Evolutionary conservation across 2,329 filamentous ascomycete species (phyloP), one percentile per base, ranked within the genome.

Genomic region (Fusarium denticulatum): DNA sequence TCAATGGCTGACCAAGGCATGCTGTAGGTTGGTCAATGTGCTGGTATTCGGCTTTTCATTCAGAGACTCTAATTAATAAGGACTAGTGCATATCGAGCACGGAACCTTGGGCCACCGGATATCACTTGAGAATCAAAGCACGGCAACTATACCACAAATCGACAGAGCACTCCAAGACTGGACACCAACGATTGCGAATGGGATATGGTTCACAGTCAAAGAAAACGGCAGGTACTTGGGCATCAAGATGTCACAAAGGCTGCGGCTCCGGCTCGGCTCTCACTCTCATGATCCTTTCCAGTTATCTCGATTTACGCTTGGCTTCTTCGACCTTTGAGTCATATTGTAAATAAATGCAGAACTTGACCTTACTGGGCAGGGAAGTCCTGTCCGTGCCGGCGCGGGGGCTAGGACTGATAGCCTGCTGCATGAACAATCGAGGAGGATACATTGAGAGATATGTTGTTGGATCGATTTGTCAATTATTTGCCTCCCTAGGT

Each of bases 221-320:
- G 36, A 56, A 50, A 55, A 49, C 26, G 30, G 30, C 50, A 59
- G 40, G 34, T 39, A 46, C 20, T 50, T 57, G 32, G 59, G 55
- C 30, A 65, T 62, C 60, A 63, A 69, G 61, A 61, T 58, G 67
- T 59, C 43, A 37, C 42, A 61, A 59, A 55, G 40, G 50, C 36
- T 75, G 67, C 73, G 69, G 73, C 63, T 77, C 71, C 74, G 67
- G 58, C 46, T 72, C 58, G 60, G 76, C 56, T 71, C 73, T 65
- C 53, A 62, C 30, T 53, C 32, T 30, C 37, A 61, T 56, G 50
- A 67, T 52, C 47, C 24, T 60, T 39, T 61, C 52, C 7, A 52
- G 34, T 32, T 49, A 62, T 50, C 36, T 49, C 56, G 40, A 64
- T 52, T 49, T 34, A 36, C 30, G 9, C 24, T 49, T 34, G 40